Conservation (phyloP, 2,329 filamentous ascomycete species). For the Penicillium polonicum region DNA sequence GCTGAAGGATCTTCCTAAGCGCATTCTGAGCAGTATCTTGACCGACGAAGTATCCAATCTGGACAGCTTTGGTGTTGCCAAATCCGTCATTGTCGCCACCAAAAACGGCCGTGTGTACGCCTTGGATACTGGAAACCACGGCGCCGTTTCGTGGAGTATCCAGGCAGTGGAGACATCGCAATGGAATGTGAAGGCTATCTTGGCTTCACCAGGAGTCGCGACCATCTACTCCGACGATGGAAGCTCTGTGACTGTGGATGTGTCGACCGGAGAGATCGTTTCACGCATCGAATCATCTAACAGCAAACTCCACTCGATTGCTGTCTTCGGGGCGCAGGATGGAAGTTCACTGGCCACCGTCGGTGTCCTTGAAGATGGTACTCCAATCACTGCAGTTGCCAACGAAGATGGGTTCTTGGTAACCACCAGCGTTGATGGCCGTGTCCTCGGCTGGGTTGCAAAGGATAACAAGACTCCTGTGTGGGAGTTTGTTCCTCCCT, state of each 20-base stretch:
- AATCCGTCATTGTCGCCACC: conserved; percentile 78
- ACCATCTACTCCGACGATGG: conserved; percentile 61
- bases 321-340: conserved; percentile 27
- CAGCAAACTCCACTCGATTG: conserved; percentile 33
- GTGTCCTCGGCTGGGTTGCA: conserved; percentile 46
- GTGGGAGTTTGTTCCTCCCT: conserved; percentile 72
- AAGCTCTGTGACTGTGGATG: conserved; percentile 56
- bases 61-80: conserved; percentile 78
- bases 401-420: conserved; percentile 41
- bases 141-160: conserved; percentile 72
- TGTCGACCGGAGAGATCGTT: conserved; percentile 45
- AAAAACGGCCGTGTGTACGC: conserved; percentile 75
- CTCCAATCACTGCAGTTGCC: conserved; percentile 29
- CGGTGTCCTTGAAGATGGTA: conserved; percentile 38
- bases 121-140: conserved; percentile 72
- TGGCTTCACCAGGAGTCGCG: conserved; percentile 60
- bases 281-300: conserved; percentile 27
- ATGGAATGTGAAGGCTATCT: conserved; percentile 68
- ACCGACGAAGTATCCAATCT: conserved; percentile 53
- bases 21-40: conserved; percentile 64
- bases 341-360: conserved; percentile 26
- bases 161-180: conserved; percentile 60
- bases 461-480: conserved; percentile 43
- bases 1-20: conserved; percentile 66
- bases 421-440: conserved; percentile 42